Conservation (phyloP, 768 basidiomycete species). For the Cyclocybe cylindracea region DNA sequence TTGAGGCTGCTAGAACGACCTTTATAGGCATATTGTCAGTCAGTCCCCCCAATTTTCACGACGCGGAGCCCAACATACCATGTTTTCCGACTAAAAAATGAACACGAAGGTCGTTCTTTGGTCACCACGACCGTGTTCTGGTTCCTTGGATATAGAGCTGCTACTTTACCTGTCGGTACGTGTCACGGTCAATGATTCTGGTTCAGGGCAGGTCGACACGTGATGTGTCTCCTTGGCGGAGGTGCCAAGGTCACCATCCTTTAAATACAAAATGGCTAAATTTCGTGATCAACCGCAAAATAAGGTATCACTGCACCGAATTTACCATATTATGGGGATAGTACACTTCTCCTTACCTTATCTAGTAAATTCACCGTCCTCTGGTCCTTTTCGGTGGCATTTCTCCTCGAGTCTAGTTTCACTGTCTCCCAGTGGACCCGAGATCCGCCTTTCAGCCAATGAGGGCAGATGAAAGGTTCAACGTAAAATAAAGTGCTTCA, state of each 20-base stretch:
- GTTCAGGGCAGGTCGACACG: slow-evolving; percentile 23
- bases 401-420: too few species aligned
- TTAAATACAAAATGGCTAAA: not conserved
- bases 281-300: too few species aligned
- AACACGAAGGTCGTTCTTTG: not conserved
- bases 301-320: too few species aligned
- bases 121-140: not conserved
- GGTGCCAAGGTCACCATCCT: not conserved
- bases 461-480: too few species aligned
- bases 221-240: not conserved
- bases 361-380: too few species aligned
- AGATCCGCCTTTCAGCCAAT: too few species aligned
- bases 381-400: too few species aligned
- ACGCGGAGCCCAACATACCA: slow-evolving; percentile 4
- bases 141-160: not conserved
- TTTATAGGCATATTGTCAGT: slow-evolving; percentile 25
- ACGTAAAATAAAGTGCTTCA: too few species aligned
- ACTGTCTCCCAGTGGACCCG: too few species aligned
- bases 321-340: too few species aligned
- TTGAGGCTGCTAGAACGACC: slow-evolving; percentile 93
- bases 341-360: too few species aligned
- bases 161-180: slow-evolving; percentile 14
- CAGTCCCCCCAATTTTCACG: not conserved
- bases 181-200: slow-evolving; percentile 14
- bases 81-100: not conserved